Evolutionary conservation across 1,139 yeast species (phyloP), one percentile per base, ranked within the genome.

Genomic region (Scheffersomyces insectosa): DNA sequence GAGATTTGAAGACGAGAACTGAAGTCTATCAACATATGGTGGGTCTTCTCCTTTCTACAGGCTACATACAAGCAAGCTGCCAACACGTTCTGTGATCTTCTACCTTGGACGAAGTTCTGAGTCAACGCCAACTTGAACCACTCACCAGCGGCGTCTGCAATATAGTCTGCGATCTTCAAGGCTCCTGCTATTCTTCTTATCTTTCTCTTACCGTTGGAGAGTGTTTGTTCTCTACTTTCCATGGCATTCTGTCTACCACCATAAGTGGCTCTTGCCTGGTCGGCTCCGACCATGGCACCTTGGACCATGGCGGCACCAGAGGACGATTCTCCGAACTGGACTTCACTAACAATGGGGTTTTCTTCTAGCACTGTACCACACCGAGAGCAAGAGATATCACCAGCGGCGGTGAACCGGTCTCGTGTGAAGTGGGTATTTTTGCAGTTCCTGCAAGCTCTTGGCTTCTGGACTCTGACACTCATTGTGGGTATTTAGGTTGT

Each of bases 281-380:
- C 98, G 0, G 89, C 85, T 34, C 90, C 88, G 36, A 93, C 85
- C 77, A 88, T 91, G 35, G 95, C 82, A 57, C 99, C 99, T 53
- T 90, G 96, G 2, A 93, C 97, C 46, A 88, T 82, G 30, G 99
- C 97, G 8, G 96, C 98, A 52, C 99, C 99, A 25, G 85, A 77
- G 10, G 96, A 78, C 3, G 90, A 79, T 59, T 95, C 99, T 35
- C 95, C 95, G 67, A 91, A 93, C 15, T 95, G 88, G 45, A 95
- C 95, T 61, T 95, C 99, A 20, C 96, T 83, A 25, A 95, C 98
- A 55, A 93, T 91, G 28, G 96, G 96, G 56, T 90, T 88, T 61
- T 91, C 98, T 55, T 89, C 96, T 43, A 80, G 79, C 33, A 93
- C 98, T 23, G 82, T 70, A 61, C 98, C 97, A 79, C 99, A 93